phyloP scores from a whole-genome alignment of 2,329 filamentous ascomycete species.

The Stagonosporopsis rhizophila region DNA sequence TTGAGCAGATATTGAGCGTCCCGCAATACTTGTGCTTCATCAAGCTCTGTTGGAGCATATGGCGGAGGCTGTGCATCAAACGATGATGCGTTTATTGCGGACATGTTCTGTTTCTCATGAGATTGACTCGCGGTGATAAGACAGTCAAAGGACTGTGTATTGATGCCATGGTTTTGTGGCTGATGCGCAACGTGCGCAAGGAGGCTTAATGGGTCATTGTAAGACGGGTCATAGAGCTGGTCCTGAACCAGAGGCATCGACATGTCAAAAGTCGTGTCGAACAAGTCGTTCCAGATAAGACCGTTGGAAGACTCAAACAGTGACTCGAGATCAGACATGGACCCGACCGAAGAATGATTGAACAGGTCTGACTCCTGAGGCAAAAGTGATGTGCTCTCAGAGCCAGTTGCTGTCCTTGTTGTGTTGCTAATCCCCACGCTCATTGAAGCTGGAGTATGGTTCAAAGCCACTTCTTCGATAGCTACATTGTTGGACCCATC shows the following conservation, averaged over 20 bases:
- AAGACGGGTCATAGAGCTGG: constrained; percentile 7
- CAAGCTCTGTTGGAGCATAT: constrained; percentile 10
- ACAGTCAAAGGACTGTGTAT: not conserved
- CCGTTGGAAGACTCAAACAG: constrained; percentile 18
- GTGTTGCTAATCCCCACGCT: not conserved
- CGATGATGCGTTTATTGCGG: not conserved
- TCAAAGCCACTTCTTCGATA: not conserved
- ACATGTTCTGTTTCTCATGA: not conserved
- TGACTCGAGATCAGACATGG: constrained; percentile 20
- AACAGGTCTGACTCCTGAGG: constrained; percentile 6
- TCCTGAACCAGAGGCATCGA: constrained; percentile 14
- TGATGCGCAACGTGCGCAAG: constrained; percentile 17
- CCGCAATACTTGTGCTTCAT: constrained; percentile 14
- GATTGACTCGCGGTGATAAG: not conserved
- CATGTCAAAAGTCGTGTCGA: constrained; percentile 19
- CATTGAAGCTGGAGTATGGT: not conserved
- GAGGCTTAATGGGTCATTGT: constrained; percentile 11
- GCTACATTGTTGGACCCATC: not conserved
- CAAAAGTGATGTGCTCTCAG: not conserved
- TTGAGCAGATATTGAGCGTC: constrained; percentile 22
- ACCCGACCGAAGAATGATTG: constrained; percentile 12
- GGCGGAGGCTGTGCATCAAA: constrained; percentile 14
- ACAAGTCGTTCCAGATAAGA: constrained; percentile 22
- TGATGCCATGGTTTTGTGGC: constrained; percentile 1
- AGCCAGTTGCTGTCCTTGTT: not conserved